Evolutionary conservation across 306 rosid species (phyloP).

Genomic region (Betula pendula): DNA sequence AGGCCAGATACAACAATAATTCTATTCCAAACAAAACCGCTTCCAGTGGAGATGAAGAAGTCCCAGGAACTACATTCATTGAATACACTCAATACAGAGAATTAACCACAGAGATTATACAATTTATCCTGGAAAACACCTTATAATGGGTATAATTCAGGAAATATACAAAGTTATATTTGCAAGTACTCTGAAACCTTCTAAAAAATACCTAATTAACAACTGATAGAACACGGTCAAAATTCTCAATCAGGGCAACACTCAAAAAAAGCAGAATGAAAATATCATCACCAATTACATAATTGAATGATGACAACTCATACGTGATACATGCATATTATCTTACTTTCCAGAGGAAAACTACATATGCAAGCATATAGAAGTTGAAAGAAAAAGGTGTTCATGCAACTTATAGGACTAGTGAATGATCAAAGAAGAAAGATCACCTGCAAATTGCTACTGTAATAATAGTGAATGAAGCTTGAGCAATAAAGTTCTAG

Average conservation of each 20-base stretch:
- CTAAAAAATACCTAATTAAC: neutral
- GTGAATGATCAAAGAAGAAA: constrained; percentile 7
- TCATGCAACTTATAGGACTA: constrained; percentile 15
- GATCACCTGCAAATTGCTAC: constrained; percentile 94
- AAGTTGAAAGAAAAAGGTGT: constrained; percentile 16
- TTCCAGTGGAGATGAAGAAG: neutral
- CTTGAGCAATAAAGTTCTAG: constrained; percentile 94
- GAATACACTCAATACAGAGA: neutral
- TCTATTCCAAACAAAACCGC: neutral
- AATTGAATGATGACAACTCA: neutral
- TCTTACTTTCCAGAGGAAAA: constrained; percentile 1
- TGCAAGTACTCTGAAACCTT: neutral
- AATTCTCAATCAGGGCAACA: neutral
- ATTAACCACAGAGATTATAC: neutral
- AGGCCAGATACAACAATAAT: neutral
- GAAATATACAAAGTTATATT: neutral
- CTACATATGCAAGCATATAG: constrained; percentile 12
- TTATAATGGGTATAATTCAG: neutral
- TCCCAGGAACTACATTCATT: neutral
- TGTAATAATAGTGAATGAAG: constrained; percentile 80
- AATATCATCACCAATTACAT: neutral
- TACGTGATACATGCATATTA: constrained; percentile 4
- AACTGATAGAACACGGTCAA: neutral
- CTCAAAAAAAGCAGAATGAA: neutral
- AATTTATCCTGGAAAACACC: no score